Percentiles rank a stretch among this genome's conserved stretches.
phyloP scores from a whole-genome alignment of 352 stramenopile species.

The Globisporangium acanthophoron region DNA sequence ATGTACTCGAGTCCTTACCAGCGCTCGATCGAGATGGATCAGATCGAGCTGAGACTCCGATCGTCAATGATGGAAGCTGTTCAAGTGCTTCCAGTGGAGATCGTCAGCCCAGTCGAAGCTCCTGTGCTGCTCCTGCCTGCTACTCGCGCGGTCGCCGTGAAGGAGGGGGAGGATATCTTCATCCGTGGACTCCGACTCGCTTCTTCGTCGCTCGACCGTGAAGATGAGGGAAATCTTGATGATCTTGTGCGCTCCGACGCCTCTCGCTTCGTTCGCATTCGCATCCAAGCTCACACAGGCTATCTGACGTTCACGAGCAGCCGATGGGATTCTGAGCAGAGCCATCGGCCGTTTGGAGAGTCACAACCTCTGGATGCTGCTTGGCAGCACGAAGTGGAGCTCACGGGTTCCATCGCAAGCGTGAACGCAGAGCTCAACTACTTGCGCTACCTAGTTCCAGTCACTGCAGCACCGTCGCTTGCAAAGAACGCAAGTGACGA shows the following conservation, averaged over 20 bases:
- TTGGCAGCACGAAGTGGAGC: conserved; percentile 7
- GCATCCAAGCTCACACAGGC: conserved; percentile 2
- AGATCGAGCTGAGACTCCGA: conserved; percentile 7
- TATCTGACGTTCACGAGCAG: conserved; percentile 5
- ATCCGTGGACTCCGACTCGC: conserved; percentile 11
- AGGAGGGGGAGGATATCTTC: conserved; percentile 3
- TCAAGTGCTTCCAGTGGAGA: conserved; percentile 7
- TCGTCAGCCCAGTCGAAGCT: neutral
- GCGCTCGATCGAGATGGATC: neutral
- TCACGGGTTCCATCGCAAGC: conserved; percentile 1
- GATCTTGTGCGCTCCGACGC: neutral
- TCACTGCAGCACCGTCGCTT: neutral
- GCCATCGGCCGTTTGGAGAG: neutral
- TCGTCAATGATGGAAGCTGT: neutral
- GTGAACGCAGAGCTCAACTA: conserved; percentile 7
- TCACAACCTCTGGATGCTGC: neutral
- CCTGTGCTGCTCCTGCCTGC: conserved; percentile 8
- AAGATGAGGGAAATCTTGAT: neutral
- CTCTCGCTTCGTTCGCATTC: conserved; percentile 3
- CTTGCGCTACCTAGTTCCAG: conserved; percentile 4
- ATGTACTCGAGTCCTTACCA: conserved; percentile 4
- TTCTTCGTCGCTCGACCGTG: neutral
- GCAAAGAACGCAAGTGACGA: neutral
- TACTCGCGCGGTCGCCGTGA: neutral
- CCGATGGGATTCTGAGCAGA: neutral